A percentile compares a stretch with the other conserved stretches of the same genome.
Conservation (phyloP, 2,329 filamentous ascomycete genomes). For the Penicillium janthinellum region DNA sequence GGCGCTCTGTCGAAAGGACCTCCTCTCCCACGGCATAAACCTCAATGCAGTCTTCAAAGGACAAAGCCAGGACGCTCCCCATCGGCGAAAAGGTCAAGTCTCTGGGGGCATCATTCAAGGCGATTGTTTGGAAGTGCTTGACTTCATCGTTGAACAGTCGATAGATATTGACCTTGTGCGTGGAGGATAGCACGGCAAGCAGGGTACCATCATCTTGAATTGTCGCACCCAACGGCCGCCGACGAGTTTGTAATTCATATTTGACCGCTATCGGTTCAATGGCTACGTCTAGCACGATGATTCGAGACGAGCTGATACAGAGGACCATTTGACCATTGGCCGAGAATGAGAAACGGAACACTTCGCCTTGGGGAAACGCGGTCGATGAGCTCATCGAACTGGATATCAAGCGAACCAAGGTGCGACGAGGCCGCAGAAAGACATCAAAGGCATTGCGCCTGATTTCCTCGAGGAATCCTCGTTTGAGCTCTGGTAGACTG, state of each 20-base stretch:
- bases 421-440: conserved; percentile 70
- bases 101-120: conserved; percentile 75
- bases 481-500: conserved; percentile 62
- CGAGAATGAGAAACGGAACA: conserved; percentile 81
- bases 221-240: conserved; percentile 73
- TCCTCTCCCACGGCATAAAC: conserved; percentile 72
- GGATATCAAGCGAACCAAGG: conserved; percentile 76
- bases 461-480: conserved; percentile 67
- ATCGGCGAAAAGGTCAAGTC: conserved; percentile 80
- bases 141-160: conserved; percentile 66
- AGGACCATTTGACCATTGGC: conserved; percentile 73
- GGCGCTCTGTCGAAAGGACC: conserved; percentile 65
- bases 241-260: conserved; percentile 77
- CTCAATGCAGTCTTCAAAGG: conserved; percentile 87
- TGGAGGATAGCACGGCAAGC: conserved; percentile 76
- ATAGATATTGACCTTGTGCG: conserved; percentile 87
- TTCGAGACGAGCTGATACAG: conserved; percentile 81
- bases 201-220: conserved; percentile 76
- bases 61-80: conserved; percentile 78
- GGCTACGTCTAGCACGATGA: conserved; percentile 74
- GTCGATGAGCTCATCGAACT: conserved; percentile 83
- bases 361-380: conserved; percentile 76
- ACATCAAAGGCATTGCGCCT: conserved; percentile 78
- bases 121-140: conserved; percentile 71
- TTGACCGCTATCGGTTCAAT: conserved; percentile 63